Evolutionary conservation across 192 early-diverging fungal genomes (phyloP), one percentile per base, ranked within the genome.

Genomic region (Coemansia biformis): DNA sequence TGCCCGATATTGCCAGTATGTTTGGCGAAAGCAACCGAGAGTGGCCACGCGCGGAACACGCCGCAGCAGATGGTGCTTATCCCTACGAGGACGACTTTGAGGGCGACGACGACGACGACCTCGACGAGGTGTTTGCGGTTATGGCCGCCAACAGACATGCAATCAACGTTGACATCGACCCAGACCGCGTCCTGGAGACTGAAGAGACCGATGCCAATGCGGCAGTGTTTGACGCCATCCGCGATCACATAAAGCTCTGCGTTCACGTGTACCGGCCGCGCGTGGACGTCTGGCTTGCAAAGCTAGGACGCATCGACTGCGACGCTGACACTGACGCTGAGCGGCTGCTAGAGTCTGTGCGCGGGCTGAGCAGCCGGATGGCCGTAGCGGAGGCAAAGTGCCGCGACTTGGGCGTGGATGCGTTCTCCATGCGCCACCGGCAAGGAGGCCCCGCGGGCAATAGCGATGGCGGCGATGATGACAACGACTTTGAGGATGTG

Each of bases 91-190:
- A 34, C 15, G 31, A 22, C 16, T 29, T n/a, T n/a, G n/a, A 17
- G 1, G 26, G 24, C 14, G 51, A 30, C 8, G 40, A 45, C 23
- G 43, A 48, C 11, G 61, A 43, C 9, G 54, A 51, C 30, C 37
- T 49, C 3, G 69, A 76, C 12, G 49, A 78, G 28, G 57, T 74
- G 2, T 51, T 77, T 13, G 65, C 79, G 15, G 80, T 81, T 13
- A 77, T 86, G 52, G 83, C 80, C 3, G 78, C 79, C 10, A 78
- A 74, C 43, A 76, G 81, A 2, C 83, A 84, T 28, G 64, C 57
- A 16, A 63, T 87, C 28, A 69, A 75, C n/a, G 64, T 85, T 46
- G 50, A 70, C 36, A 36, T 87, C 19, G 59, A 78, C 7, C 68
- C 76, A 16, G 65, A 72, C 8, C 57, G 76, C 6, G 53, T 71